Percentiles rank a stretch among this genome's conserved stretches.
These are phyloP conservation scores for Dianthus caryophyllus DNA, from an alignment of 148 eudicot species.

Conservation along the genomic window DNA sequence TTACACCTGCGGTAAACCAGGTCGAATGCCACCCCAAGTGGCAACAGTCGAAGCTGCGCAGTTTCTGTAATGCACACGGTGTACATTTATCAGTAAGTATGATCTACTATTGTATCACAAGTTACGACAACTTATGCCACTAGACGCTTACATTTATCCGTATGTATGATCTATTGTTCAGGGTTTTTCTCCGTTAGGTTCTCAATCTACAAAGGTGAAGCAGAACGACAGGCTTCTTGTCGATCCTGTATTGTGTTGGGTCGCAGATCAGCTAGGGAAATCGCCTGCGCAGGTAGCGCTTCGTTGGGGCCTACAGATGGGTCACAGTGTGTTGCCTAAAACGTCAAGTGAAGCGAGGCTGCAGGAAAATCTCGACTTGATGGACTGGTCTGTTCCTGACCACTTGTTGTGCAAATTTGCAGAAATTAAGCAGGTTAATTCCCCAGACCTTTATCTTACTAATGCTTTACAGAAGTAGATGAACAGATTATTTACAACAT, in stretches of 20 bases:
- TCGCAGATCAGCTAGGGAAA: constrained; percentile 43
- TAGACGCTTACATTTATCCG: no score
- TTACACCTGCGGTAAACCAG: constrained; percentile 61
- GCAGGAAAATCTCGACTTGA: constrained; percentile 37
- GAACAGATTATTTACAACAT: no score
- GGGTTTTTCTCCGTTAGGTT: constrained; percentile 61
- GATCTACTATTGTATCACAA: neutral
- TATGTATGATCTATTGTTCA: neutral
- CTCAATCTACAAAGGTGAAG: constrained; percentile 41
- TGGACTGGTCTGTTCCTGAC: constrained; percentile 45
- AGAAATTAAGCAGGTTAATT: constrained; percentile 43
- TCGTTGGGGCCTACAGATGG: constrained; percentile 58
- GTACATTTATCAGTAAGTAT: constrained; percentile 54
- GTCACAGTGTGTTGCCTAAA: constrained; percentile 55
- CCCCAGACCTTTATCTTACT: neutral
- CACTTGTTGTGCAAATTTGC: constrained; percentile 37
- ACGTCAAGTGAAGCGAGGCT: constrained; percentile 45
- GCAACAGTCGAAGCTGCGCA: constrained; percentile 41
- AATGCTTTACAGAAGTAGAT: no score
- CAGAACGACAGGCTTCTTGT: constrained; percentile 12
- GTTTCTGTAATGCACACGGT: constrained; percentile 41
- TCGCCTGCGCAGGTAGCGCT: constrained; percentile 58
- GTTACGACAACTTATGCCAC: no score
- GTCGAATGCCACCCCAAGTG: constrained; percentile 63
- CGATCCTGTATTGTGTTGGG: constrained; percentile 29